Percentiles rank a stretch among this genome's conserved stretches.
Evolutionary conservation across 208 protist species (phyloP).

Genomic region (Sergeia podlipaevii): DNA sequence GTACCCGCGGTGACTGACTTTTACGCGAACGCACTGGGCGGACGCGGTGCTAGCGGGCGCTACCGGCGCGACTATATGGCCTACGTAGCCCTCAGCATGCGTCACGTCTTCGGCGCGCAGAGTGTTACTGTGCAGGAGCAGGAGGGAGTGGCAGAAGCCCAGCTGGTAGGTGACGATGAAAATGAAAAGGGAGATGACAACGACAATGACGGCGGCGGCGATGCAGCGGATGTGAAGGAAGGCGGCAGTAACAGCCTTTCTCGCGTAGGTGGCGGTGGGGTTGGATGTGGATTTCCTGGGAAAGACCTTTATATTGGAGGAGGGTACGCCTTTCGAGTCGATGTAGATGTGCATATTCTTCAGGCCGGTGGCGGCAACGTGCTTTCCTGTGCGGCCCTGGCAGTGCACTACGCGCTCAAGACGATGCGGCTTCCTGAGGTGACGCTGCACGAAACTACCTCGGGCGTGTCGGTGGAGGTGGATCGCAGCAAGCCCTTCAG

Average conservation of each 20-base stretch:
- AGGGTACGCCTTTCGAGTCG: slow-evolving; percentile 68
- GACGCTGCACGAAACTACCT: slow-evolving; percentile 50
- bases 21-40: slow-evolving; percentile 53
- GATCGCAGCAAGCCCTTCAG: slow-evolving; percentile 56
- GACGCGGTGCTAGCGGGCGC: slow-evolving; percentile 24
- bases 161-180: slow-evolving; percentile 22
- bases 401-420: slow-evolving; percentile 65
- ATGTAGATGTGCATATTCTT: slow-evolving; percentile 81
- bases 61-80: slow-evolving; percentile 67
- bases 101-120: slow-evolving; percentile 62
- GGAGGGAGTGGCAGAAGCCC: slow-evolving; percentile 60
- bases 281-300: slow-evolving; percentile 35
- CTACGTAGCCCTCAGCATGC: slow-evolving; percentile 46
- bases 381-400: slow-evolving; percentile 35
- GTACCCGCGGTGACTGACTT: slow-evolving; percentile 56
- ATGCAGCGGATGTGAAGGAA: not conserved
- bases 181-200: not conserved
- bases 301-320: slow-evolving; percentile 68
- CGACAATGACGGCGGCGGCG: not conserved
- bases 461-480: slow-evolving; percentile 64
- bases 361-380: slow-evolving; percentile 63
- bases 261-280: not conserved
- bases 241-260: not conserved
- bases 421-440: slow-evolving; percentile 51
- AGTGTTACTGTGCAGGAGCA: slow-evolving; percentile 48